A percentile compares a stretch with the other conserved stretches of the same genome.
Conservation (phyloP, 208 protist genomes). For the Lotmaria passim region DNA sequence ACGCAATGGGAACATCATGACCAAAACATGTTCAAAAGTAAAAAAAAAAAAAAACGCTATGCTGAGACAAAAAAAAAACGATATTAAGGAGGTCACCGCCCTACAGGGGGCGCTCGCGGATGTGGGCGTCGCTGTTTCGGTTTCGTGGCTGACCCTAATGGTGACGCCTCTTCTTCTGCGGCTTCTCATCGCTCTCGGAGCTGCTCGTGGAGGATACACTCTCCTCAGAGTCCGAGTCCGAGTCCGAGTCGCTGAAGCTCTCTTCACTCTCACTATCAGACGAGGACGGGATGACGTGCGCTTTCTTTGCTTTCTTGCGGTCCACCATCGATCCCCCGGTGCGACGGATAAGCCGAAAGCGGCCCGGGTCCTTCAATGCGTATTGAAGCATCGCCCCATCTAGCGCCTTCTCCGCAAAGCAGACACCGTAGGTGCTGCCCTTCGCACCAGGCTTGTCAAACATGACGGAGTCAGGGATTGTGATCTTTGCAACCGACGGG, state of each 20-base stretch:
- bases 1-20: too few relatives aligned
- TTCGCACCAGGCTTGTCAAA: conserved; percentile 11
- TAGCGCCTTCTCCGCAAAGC: conserved; percentile 51
- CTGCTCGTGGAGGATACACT: conserved; percentile 21
- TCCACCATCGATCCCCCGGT: conserved; percentile 38
- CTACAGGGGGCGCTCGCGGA: too few relatives aligned
- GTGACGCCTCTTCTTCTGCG: conserved; percentile 14
- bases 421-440: conserved; percentile 58
- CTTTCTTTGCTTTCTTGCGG: conserved; percentile 25
- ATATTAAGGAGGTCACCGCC: too few relatives aligned
- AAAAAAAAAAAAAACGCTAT: too few relatives aligned
- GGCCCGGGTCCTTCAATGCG: conserved; percentile 33
- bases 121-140: too few relatives aligned
- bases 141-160: too few relatives aligned
- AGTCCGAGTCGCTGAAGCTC: conserved; percentile 23
- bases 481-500: conserved; percentile 24
- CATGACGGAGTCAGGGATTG: conserved; percentile 45
- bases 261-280: conserved; percentile 28
- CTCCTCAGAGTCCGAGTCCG: conserved; percentile 26
- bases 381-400: conserved; percentile 67
- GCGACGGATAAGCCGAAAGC: conserved; percentile 49
- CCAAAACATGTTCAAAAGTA: too few relatives aligned
- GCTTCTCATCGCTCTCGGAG: neutral
- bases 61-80: too few relatives aligned
- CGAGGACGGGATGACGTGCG: conserved; percentile 40